Conservation (phyloP, 2,329 filamentous ascomycete genomes). For the Neofusicoccum sp. region DNA sequence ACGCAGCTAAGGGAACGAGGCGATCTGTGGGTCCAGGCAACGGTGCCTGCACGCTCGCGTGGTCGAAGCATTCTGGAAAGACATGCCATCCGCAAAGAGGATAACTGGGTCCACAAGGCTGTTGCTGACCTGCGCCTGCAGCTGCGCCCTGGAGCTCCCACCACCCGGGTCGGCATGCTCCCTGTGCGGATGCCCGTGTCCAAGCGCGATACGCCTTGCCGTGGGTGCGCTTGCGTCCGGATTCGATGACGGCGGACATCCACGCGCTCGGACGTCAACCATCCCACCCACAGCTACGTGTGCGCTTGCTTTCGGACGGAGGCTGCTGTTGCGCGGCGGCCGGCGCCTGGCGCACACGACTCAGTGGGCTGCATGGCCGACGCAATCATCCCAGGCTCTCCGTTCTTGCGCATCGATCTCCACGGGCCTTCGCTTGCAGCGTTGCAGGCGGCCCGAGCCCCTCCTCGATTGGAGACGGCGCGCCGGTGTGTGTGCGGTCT, state of each 20-base stretch:
- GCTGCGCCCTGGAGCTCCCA: not conserved
- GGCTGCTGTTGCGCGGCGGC: not conserved
- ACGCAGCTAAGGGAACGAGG: not conserved
- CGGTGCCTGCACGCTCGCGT: not conserved
- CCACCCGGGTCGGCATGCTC: not conserved
- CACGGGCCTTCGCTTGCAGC: not conserved
- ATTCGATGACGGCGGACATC: not conserved
- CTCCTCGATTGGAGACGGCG: not conserved
- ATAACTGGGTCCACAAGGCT: not conserved
- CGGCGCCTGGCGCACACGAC: not conserved
- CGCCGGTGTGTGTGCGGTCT: not conserved
- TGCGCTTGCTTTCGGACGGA: not conserved
- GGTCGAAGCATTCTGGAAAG: conserved; percentile 3
- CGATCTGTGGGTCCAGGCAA: conserved; percentile 4
- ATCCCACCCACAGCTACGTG: not conserved
- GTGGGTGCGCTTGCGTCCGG: not conserved
- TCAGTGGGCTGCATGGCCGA: not conserved
- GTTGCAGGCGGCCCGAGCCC: not conserved
- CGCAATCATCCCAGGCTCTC: not conserved
- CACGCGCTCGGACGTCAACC: not conserved
- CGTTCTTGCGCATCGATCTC: not conserved
- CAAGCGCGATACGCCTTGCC: not conserved
- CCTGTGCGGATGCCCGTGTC: not conserved
- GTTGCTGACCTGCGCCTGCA: not conserved
- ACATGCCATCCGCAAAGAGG: not conserved